Evolutionary conservation across 2,329 filamentous ascomycete genomes (phyloP).

Genomic region (Fusarium chlamydosporum): DNA sequence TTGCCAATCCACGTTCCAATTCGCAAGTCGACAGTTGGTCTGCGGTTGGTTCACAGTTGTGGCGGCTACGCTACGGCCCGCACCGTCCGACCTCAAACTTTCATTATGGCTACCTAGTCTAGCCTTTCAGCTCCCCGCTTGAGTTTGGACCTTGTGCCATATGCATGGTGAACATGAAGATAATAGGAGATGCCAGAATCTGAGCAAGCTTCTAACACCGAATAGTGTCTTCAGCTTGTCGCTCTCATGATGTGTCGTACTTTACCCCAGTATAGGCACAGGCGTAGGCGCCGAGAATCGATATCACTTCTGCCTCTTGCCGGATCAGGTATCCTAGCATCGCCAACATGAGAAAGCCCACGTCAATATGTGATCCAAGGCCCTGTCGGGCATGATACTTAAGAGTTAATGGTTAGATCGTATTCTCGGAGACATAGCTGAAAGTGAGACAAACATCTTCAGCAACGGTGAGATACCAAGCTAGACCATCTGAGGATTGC

Average conservation of each 20-base stretch:
- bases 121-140: neutral
- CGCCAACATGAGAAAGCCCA: neutral
- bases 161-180: neutral
- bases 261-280: neutral
- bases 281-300: neutral
- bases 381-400: neutral
- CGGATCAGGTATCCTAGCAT: neutral
- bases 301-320: neutral
- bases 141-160: neutral
- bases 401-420: neutral
- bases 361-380: neutral
- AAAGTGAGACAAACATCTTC: constrained; percentile 8
- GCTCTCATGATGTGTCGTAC: neutral
- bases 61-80: constrained; percentile 7
- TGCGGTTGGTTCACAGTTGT: neutral
- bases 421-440: neutral
- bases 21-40: neutral
- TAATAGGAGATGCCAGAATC: too few relatives aligned
- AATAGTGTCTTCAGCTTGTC: neutral
- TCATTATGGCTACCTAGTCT: too few relatives aligned
- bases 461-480: neutral
- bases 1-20: neutral
- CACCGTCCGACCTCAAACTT: accelerated
- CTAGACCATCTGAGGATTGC: neutral
- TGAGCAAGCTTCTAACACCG: accelerated